Conservation (phyloP, 352 stramenopile species). For the Phytophthora sojae region DNA sequence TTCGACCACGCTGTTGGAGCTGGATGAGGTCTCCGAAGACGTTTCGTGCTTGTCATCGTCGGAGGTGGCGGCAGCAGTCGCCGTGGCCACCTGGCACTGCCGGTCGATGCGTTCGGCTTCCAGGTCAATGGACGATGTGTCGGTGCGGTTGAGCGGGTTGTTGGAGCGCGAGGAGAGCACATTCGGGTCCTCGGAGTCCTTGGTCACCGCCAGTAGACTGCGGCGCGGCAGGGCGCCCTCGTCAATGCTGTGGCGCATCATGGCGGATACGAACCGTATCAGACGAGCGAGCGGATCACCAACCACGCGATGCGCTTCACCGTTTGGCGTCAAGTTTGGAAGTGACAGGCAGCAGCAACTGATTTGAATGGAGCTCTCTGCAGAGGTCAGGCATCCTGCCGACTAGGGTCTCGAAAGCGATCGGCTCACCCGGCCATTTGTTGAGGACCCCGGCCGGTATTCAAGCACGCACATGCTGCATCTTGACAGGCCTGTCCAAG, state of each 20-base stretch:
- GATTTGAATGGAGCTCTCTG: conserved; percentile 6
- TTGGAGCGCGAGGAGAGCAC: conserved; percentile 23
- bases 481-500: conserved; percentile 31
- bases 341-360: conserved; percentile 17
- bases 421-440: conserved; percentile 8
- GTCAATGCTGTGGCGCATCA: conserved; percentile 39
- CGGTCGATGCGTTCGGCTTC: conserved; percentile 29
- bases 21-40: conserved; percentile 30
- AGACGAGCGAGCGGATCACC: conserved; percentile 19
- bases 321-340: conserved; percentile 32
- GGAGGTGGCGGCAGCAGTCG: background rate
- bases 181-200: conserved; percentile 14
- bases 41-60: conserved; percentile 30
- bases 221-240: conserved; percentile 29
- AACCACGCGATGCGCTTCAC: conserved; percentile 17
- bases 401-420: conserved; percentile 10
- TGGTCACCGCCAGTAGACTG: conserved; percentile 21
- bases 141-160: conserved; percentile 26
- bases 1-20: conserved; percentile 30
- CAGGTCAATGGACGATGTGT: conserved; percentile 33
- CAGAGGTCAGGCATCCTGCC: conserved; percentile 11
- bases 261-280: conserved; percentile 19
- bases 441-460: conserved; percentile 26
- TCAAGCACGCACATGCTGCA: conserved; percentile 32
- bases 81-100: background rate